Base-by-base conservation (phyloP, 768 basidiomycete species). In the Panaeolus papilionaceus region DNA sequence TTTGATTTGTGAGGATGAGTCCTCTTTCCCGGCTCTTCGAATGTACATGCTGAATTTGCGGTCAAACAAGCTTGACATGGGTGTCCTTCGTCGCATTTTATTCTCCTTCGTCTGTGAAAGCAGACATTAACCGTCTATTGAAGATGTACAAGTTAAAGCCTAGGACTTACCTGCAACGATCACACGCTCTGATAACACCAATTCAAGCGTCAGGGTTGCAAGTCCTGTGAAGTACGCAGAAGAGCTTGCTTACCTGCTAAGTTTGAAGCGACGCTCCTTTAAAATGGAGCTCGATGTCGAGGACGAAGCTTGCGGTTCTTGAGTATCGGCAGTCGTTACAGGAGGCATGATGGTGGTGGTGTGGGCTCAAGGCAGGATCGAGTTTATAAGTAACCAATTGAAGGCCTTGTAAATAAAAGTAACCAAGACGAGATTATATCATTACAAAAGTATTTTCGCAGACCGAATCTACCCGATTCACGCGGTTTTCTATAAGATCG, bases 1-100 rank as follows among this genome's bases (percentile, higher is more conserved):
- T 93, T 95, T 72, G 93, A 94, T 79, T 94, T 95, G 79, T 94
- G 92, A 40, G 92, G 92, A 74, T 94, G 92, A 0, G 89, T 91
- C 66, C 92, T 83, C 80, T 95, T 95, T 2, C 92, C 92, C 2
- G 92, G 91, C 77, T 94, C 93, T 77, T 94, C 93, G 73, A 94
- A 94, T 0, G 93, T 94, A 70, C 93, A 95, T 8, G 91, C 81
- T 2, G 93, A 93, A 73, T 85, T 91, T 11, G 93, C 91, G 6
- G 90, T 89, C n/a, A 94, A 78, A 77, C 93, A 95, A 12, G 93
- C 92, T 79, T 94, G 92, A 77, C 93, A 95, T 39, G 93, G 93
- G 74, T 94, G 92, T 0, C 93, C 93, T 76, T 95, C 93, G 72
- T 95, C 93, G 74, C 93, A 95, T 73, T 92, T 93, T 76, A 95